Base-by-base conservation (phyloP, 768 basidiomycete species). In the Tricholoma sp. region DNA sequence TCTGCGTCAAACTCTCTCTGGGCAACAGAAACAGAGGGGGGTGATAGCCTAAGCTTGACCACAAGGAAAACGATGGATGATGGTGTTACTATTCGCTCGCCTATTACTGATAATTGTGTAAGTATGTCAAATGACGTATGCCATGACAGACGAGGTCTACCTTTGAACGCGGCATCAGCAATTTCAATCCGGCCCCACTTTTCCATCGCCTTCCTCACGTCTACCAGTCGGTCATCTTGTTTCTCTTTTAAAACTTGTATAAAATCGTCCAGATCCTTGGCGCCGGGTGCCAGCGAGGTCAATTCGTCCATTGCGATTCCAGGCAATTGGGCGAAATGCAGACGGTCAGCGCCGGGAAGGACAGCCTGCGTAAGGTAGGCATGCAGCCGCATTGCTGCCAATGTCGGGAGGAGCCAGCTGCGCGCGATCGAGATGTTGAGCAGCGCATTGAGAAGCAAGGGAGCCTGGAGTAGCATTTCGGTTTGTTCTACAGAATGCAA, bases 21-120 rank as follows among this genome's bases (percentile, higher is more conserved):
- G 1, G 71, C 57, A 3, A 68, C 43, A 11, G 69, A 60, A 5
- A 62, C 59, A 3, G 73, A 69, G 19, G 88, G 87, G 5, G 85
- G 84, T 21, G 78, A 72, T 46, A 97, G 65, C 16, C 91, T 88
- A 18, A 94, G 77, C 70, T 94, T 94, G 70, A 96, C 81, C 29
- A 90, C 78, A 39, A 98, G 82, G 66, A 86, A 88, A 22, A 97
- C 91, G 60, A 98, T 88, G 0, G 96, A 85, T 2, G 89, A 88
- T 0, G 96, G 94, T 0, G 91, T 89, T 34, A 98, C 83, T 32
- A 88, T 72, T 14, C 86, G 86, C 72, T 99, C 97, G 54, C 91
- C 96, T 59, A 93, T 90, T 53, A 99, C 94, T 94, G 57, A 7
- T 43, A 18, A 43, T 3, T 14, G 27, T 52, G 35, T 19, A 35